phyloP scores from a whole-genome alignment of 306 rosid species.

The Quercus suber region DNA sequence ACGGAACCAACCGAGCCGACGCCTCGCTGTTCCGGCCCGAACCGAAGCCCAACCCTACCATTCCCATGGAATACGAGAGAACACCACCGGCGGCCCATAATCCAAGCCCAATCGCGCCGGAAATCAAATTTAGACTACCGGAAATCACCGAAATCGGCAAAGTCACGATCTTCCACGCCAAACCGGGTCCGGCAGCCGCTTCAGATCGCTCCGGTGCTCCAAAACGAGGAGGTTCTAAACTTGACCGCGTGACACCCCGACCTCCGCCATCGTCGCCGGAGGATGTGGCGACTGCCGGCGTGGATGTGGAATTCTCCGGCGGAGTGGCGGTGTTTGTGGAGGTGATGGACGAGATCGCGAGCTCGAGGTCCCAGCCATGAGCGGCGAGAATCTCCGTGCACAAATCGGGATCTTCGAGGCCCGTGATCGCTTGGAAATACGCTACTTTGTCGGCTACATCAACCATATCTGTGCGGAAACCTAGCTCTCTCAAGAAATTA shows the following conservation, averaged over 20 bases:
- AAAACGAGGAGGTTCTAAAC: not conserved
- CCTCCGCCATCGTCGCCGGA: not conserved
- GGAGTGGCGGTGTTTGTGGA: slow-evolving; percentile 12
- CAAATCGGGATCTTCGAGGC: slow-evolving; percentile 81
- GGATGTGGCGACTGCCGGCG: slow-evolving; percentile 10
- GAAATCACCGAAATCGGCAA: slow-evolving; percentile 82
- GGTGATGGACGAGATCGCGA: slow-evolving; percentile 82
- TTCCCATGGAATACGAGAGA: slow-evolving; percentile 76
- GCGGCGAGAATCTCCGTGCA: slow-evolving; percentile 86
- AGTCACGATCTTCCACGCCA: slow-evolving; percentile 78
- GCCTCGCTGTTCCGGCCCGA: slow-evolving; percentile 28
- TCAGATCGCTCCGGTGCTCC: slow-evolving; percentile 17
- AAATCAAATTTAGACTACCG: slow-evolving; percentile 71
- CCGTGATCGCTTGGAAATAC: slow-evolving; percentile 89
- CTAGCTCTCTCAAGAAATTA: not conserved
- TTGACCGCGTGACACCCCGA: slow-evolving; percentile 5
- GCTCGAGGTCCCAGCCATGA: slow-evolving; percentile 95
- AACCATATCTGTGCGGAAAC: slow-evolving; percentile 43
- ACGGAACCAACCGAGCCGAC: slow-evolving; percentile 54
- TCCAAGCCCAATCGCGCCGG: slow-evolving; percentile 85
- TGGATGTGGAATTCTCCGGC: slow-evolving; percentile 4
- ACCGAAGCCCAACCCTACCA: slow-evolving; percentile 62
- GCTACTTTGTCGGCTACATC: slow-evolving; percentile 72
- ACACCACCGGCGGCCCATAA: slow-evolving; percentile 96
- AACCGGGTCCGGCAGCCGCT: slow-evolving; percentile 41